These are phyloP conservation scores for Sindora glabra DNA, from an alignment of 306 rosid genomes.

Conservation along the genomic window DNA sequence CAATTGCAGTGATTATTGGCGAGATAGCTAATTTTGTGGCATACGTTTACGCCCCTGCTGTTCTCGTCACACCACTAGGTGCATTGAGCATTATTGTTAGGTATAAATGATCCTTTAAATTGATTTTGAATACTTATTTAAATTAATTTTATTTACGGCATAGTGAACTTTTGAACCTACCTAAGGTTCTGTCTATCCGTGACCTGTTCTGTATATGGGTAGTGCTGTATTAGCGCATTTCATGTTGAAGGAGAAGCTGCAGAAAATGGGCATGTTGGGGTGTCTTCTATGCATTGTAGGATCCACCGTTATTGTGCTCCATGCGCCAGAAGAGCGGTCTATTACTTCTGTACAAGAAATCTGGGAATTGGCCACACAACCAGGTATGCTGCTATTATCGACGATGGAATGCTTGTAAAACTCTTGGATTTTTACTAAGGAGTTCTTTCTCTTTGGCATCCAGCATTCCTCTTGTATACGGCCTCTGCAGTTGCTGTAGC, in stretches of 20 bases:
- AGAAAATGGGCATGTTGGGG: slow-evolving; percentile 81
- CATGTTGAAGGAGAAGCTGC: slow-evolving; percentile 70
- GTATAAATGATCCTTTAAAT: slow-evolving; percentile 18
- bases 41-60: slow-evolving; percentile 76
- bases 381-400: slow-evolving; percentile 38
- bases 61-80: slow-evolving; percentile 85
- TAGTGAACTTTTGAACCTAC: background rate
- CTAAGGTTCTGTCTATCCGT: background rate
- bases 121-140: background rate
- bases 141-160: background rate
- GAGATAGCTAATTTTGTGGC: slow-evolving; percentile 86
- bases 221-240: slow-evolving; percentile 89
- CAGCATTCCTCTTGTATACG: background rate
- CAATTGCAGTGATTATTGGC: slow-evolving; percentile 70
- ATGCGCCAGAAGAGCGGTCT: slow-evolving; percentile 57
- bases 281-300: slow-evolving; percentile 83
- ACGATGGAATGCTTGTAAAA: background rate
- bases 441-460: background rate
- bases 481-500: slow-evolving; percentile 58
- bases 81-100: slow-evolving; percentile 92
- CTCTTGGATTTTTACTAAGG: background rate
- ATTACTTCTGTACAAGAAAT: slow-evolving; percentile 59
- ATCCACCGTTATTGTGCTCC: slow-evolving; percentile 67
- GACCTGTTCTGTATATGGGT: slow-evolving; percentile 13
- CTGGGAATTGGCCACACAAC: slow-evolving; percentile 79